phyloP scores from a whole-genome alignment of 2,329 filamentous ascomycete genomes.

The Grosmannia serpens region DNA sequence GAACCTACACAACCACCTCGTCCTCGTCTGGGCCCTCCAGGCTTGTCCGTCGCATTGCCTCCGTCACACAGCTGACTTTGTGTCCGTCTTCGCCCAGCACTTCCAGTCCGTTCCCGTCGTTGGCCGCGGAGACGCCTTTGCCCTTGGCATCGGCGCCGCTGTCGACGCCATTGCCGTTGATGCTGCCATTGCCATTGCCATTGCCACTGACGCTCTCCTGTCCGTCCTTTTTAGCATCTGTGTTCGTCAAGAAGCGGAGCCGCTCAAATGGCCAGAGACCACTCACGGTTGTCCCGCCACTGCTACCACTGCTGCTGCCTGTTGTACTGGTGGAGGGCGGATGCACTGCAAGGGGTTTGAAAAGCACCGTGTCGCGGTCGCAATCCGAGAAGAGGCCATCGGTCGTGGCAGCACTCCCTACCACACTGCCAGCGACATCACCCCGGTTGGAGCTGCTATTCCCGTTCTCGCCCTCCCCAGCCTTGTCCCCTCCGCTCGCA shows the following conservation, averaged over 20 bases:
- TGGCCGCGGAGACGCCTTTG: not conserved
- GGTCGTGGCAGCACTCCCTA: slow-evolving; percentile 3
- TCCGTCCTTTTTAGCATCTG: not conserved
- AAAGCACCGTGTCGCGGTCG: slow-evolving; percentile 30
- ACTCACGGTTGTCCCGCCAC: slow-evolving; percentile 1
- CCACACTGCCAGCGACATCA: not conserved
- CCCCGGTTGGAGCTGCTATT: not conserved
- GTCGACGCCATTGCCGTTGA: not conserved
- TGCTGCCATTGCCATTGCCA: not conserved
- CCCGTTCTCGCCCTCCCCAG: slow-evolving; percentile 12
- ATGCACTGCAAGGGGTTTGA: slow-evolving; percentile 44
- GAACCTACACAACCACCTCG: slow-evolving; percentile 26
- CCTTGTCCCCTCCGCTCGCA: slow-evolving; percentile 7
- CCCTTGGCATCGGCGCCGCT: not conserved
- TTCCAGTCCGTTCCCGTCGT: slow-evolving; percentile 15
- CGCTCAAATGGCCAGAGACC: slow-evolving; percentile 49
- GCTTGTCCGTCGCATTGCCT: slow-evolving; percentile 43
- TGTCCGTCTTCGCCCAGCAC: slow-evolving; percentile 28
- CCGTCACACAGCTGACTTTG: slow-evolving; percentile 33
- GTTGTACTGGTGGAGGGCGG: slow-evolving; percentile 17
- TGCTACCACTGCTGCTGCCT: not conserved
- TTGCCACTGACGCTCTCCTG: slow-evolving; percentile 8
- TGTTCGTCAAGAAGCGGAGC: slow-evolving; percentile 18
- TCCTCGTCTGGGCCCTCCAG: slow-evolving; percentile 49
- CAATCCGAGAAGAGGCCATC: slow-evolving; percentile 14